A percentile compares a stretch with the other conserved stretches of the same genome.
Conservation (phyloP, 768 basidiomycete genomes). For the Mycena leptocephala region DNA sequence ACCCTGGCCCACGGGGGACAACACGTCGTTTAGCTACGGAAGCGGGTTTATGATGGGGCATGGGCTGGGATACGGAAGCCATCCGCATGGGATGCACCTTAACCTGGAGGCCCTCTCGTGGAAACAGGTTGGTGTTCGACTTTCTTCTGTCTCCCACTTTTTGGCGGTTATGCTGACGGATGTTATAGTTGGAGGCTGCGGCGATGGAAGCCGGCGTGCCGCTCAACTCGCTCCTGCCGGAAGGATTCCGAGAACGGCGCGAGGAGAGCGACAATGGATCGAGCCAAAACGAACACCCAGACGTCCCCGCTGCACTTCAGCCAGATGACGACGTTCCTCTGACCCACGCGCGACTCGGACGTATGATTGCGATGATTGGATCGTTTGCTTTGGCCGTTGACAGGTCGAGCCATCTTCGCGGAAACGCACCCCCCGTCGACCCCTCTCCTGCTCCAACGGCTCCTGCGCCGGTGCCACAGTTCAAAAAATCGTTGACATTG, state of each 20-base stretch:
- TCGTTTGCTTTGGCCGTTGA: slow-evolving; percentile 64
- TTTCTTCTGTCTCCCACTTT: not conserved
- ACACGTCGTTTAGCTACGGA: slow-evolving; percentile 22
- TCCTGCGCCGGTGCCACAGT: not conserved
- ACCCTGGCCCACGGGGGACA: slow-evolving; percentile 35
- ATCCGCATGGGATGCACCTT: slow-evolving; percentile 69
- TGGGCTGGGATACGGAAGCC: slow-evolving; percentile 35
- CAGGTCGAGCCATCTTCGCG: slow-evolving; percentile 37
- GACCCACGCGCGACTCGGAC: slow-evolving; percentile 72
- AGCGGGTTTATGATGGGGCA: slow-evolving; percentile 34
- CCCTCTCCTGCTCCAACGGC: not conserved
- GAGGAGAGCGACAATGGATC: slow-evolving; percentile 31
- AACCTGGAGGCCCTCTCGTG: slow-evolving; percentile 75
- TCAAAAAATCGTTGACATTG: slow-evolving; percentile 36
- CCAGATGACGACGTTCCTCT: slow-evolving; percentile 49
- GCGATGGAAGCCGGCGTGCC: slow-evolving; percentile 81
- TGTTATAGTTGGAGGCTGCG: slow-evolving; percentile 64
- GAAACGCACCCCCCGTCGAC: slow-evolving; percentile 1
- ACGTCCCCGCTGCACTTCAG: not conserved
- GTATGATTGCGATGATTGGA: slow-evolving; percentile 71
- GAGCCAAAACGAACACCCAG: not conserved
- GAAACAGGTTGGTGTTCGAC: slow-evolving; percentile 49
- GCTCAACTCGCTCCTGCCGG: slow-evolving; percentile 65
- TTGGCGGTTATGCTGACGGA: not conserved
- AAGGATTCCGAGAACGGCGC: slow-evolving; percentile 45